Percentiles rank a stretch among this genome's conserved stretches.
Evolutionary conservation across 768 basidiomycete species (phyloP).

Genomic region (Basidioascus undulatus): DNA sequence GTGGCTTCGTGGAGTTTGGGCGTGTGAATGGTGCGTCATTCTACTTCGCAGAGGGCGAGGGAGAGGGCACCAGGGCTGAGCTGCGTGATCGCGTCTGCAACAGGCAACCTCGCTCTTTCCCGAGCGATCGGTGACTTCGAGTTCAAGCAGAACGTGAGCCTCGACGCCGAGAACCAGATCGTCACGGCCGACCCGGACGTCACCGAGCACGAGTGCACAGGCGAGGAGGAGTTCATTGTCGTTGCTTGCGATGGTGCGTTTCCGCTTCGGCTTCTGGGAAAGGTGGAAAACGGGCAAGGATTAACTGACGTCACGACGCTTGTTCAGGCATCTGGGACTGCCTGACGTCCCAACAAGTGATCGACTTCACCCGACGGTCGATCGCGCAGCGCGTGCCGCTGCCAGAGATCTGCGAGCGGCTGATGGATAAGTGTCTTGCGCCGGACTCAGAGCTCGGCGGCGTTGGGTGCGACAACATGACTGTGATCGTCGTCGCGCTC

Average conservation of each 20-base stretch:
- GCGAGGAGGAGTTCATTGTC: conserved; percentile 90
- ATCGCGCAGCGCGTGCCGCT: conserved; percentile 57
- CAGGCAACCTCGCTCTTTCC: conserved; percentile 85
- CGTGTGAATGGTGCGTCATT: conserved; percentile 61
- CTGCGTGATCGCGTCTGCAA: neutral
- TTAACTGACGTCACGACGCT: neutral
- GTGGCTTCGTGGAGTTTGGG: conserved; percentile 88
- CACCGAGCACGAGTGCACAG: conserved; percentile 48
- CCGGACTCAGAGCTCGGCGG: conserved; percentile 81
- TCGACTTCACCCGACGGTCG: conserved; percentile 64
- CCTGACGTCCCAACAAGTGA: conserved; percentile 68
- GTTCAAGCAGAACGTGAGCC: conserved; percentile 75
- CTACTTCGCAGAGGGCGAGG: neutral
- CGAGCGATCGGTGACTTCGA: conserved; percentile 94
- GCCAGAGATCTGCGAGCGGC: conserved; percentile 58
- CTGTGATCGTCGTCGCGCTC: conserved; percentile 68
- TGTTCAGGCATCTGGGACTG: conserved; percentile 94
- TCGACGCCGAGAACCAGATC: conserved; percentile 69
- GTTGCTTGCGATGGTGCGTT: conserved; percentile 79
- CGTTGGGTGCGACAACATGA: conserved; percentile 99
- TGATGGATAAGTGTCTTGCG: conserved; percentile 81
- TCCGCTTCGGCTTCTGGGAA: neutral
- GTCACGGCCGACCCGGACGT: conserved; percentile 90
- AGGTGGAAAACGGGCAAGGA: neutral
- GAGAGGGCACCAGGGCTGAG: neutral